These are phyloP conservation scores for Cenchrus purpureus DNA, from an alignment of 176 grass and related monocot genomes.

Conservation along the genomic window DNA sequence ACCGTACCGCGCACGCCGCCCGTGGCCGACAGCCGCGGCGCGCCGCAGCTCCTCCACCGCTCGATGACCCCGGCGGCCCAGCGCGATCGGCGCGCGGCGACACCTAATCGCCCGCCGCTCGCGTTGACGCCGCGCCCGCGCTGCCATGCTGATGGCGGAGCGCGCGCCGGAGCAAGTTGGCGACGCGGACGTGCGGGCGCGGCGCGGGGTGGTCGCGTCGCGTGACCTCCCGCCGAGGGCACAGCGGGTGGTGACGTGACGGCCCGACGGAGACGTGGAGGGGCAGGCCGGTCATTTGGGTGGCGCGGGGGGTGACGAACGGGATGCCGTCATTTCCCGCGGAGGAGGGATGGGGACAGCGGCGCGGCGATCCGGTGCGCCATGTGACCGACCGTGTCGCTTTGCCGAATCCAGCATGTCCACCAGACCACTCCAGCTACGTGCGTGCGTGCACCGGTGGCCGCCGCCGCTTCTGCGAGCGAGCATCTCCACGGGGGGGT, in stretches of 20 bases:
- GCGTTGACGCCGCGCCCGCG: background rate
- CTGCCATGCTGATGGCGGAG: too few relatives aligned
- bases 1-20: too few relatives aligned
- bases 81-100: too few relatives aligned
- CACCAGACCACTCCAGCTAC: background rate
- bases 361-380: slow-evolving; percentile 15
- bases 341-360: background rate
- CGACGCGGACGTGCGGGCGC: background rate
- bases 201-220: background rate
- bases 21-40: too few relatives aligned
- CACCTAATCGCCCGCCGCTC: too few relatives aligned
- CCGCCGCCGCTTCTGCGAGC: background rate
- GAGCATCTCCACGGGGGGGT: background rate
- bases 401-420: background rate
- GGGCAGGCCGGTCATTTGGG: background rate
- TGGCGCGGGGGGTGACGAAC: slow-evolving; percentile 33
- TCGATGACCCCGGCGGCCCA: too few relatives aligned
- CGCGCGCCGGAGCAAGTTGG: background rate
- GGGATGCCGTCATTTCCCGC: slow-evolving; percentile 47
- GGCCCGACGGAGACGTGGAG: background rate
- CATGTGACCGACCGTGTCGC: slow-evolving; percentile 13
- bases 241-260: background rate
- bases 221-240: slow-evolving; percentile 33
- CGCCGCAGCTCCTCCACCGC: too few relatives aligned
- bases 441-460: too few relatives aligned